Percentiles rank a stretch among this genome's conserved stretches.
These are phyloP conservation scores for Rhizophora apiculata DNA, from an alignment of 345 rosid species.

Conservation along the genomic window DNA sequence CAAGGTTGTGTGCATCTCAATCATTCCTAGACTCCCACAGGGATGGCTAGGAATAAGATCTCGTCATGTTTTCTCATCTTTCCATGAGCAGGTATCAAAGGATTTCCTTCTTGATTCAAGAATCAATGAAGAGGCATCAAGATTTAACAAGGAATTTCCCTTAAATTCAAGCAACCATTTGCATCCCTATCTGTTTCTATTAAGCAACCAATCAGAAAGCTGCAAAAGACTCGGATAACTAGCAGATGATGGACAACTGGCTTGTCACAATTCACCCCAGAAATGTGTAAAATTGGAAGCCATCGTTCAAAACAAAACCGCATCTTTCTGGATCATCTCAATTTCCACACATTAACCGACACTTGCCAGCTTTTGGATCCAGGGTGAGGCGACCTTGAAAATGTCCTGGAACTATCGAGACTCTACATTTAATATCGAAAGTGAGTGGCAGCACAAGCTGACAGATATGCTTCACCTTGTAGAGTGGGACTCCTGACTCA, in stretches of 20 bases:
- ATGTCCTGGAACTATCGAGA: conserved; percentile 1
- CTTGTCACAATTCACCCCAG: conserved; percentile 7
- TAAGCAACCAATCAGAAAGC: not conserved
- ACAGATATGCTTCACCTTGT: conserved; percentile 1
- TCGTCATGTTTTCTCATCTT: too few species aligned
- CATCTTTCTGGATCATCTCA: conserved; percentile 23
- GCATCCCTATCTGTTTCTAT: not conserved
- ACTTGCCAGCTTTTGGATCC: conserved; percentile 19
- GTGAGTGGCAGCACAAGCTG: conserved; percentile 35
- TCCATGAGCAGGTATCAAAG: too few species aligned
- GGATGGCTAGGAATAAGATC: too few species aligned
- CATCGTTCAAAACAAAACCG: conserved; percentile 23
- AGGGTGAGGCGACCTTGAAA: not conserved
- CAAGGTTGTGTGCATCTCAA: too few species aligned
- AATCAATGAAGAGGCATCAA: not conserved
- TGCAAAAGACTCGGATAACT: not conserved
- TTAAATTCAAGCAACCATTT: not conserved
- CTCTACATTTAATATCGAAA: conserved; percentile 26
- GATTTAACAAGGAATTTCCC: not conserved
- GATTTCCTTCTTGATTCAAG: too few species aligned
- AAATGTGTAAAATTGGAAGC: conserved; percentile 33
- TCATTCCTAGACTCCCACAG: too few species aligned
- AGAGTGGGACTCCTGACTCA: conserved; percentile 28
- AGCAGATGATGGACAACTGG: conserved; percentile 23
- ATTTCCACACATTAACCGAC: conserved; percentile 31